A percentile compares a stretch with the other conserved stretches of the same genome.
Evolutionary conservation across 495 filamentous ascomycete species (phyloP).

Genomic region (Apodospora peruviana): DNA sequence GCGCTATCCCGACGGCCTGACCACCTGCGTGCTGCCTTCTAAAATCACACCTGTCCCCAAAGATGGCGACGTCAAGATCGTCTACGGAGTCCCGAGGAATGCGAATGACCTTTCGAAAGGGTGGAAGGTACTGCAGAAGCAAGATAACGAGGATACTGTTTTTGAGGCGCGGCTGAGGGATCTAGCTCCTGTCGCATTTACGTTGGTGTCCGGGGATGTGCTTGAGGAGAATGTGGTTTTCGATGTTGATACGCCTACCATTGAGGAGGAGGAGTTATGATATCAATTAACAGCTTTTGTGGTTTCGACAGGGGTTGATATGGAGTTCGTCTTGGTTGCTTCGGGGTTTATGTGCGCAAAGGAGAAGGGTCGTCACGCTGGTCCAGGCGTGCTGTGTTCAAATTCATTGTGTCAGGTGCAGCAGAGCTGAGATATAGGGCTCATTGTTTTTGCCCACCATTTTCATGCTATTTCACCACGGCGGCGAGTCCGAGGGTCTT

Average conservation of each 20-base stretch:
- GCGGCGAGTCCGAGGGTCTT: no score
- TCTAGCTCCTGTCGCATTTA: slow-evolving; percentile 65
- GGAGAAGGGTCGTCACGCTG: no score
- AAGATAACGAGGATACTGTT: slow-evolving; percentile 31
- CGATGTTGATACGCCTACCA: slow-evolving; percentile 57
- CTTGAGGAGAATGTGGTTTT: slow-evolving; percentile 53
- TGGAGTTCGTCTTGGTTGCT: background rate
- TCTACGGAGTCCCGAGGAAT: slow-evolving; percentile 31
- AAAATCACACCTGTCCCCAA: slow-evolving; percentile 27
- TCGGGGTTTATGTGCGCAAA: background rate
- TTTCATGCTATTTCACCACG: no score
- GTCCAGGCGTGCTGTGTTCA: no score
- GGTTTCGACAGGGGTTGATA: background rate
- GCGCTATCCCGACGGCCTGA: slow-evolving; percentile 44
- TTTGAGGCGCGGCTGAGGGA: slow-evolving; percentile 42
- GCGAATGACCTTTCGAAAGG: slow-evolving; percentile 27
- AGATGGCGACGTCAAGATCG: slow-evolving; percentile 27
- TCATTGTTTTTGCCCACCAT: no score
- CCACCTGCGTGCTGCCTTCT: slow-evolving; percentile 8
- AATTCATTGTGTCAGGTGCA: no score
- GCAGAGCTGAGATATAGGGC: no score
- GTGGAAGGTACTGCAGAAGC: slow-evolving; percentile 33
- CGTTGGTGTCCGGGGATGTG: slow-evolving; percentile 44
- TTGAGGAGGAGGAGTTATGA: slow-evolving; percentile 32
- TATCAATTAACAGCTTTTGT: background rate